Conservation (phyloP, 2,329 filamentous ascomycete species). For the Alternaria triticimaculans region DNA sequence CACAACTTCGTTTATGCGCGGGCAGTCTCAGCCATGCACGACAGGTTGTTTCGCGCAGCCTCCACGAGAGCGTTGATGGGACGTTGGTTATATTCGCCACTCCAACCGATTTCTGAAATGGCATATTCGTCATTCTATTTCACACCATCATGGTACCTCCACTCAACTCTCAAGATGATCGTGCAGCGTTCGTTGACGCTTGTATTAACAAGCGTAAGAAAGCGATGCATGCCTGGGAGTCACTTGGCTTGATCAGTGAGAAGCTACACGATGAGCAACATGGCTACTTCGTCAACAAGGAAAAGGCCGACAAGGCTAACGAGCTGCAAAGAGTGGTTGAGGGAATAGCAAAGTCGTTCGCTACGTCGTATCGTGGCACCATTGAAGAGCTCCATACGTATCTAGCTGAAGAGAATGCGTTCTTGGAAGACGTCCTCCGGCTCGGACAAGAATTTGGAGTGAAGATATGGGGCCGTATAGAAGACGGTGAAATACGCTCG, state of each 20-base stretch:
- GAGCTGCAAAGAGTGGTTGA: slow-evolving; percentile 12
- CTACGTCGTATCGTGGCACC: not conserved
- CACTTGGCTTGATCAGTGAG: slow-evolving; percentile 11
- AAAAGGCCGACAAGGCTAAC: slow-evolving; percentile 2
- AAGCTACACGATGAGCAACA: slow-evolving; percentile 1
- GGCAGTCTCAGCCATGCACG: slow-evolving; percentile 2
- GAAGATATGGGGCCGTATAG: slow-evolving; percentile 11
- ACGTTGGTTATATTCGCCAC: not conserved
- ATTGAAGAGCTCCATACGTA: not conserved
- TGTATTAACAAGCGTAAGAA: slow-evolving; percentile 13
- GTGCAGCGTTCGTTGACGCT: slow-evolving; percentile 11
- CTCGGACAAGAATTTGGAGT: slow-evolving; percentile 12
- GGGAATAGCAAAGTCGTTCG: slow-evolving; percentile 10
- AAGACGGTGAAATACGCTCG: slow-evolving; percentile 1
- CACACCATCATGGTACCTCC: slow-evolving; percentile 3
- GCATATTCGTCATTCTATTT: not conserved
- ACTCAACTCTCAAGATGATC: slow-evolving; percentile 5
- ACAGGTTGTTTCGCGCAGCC: not conserved
- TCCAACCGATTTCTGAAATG: not conserved
- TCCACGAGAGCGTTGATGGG: not conserved
- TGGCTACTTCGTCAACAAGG: slow-evolving; percentile 7
- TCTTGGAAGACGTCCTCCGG: slow-evolving; percentile 1
- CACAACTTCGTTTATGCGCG: slow-evolving; percentile 1
- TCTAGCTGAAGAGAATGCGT: slow-evolving; percentile 5
- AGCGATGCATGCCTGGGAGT: slow-evolving; percentile 7